Base-by-base conservation (phyloP, 352 stramenopile species). In the Globisporangium parvum region DNA sequence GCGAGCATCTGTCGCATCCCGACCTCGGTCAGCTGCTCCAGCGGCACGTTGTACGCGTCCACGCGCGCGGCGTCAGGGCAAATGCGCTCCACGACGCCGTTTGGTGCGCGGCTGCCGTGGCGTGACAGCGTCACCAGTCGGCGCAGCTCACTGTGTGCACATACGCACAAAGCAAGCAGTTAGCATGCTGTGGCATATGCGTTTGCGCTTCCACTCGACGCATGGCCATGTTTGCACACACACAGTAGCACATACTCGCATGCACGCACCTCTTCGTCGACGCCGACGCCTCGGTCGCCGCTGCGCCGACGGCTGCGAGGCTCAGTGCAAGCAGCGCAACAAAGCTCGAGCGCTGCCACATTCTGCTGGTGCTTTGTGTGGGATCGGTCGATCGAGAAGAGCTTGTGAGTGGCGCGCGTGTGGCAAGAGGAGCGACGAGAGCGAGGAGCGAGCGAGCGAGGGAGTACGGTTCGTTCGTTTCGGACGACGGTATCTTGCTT, bases 61-160 rank as follows among this genome's bases (percentile, higher is more conserved):
- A n/a, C n/a, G n/a, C n/a, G n/a, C n/a, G n/a, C n/a, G n/a, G n/a
- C n/a, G n/a, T n/a, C n/a, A n/a, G n/a, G n/a, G n/a, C n/a, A n/a
- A n/a, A n/a, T n/a, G n/a, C n/a, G n/a, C n/a, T n/a, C n/a, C n/a
- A n/a, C n/a, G n/a, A n/a, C n/a, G 26, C 70, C 67, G 55, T 94
- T 94, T 0, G 85, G 85, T 23, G 81, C 81, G 24, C 85, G 85
- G 51, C 80, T 93, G 47, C 84, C 83, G 53, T 93, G 80, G 57
- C 83, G 75, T 47, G 79, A 89, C 35, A 93, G 70, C 63, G 80
- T 89, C 60, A 92, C 71, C 2, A 92, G 67, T 14, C 83, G 80
- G 11, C 78, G 82, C 39, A 94, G 70, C 44, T 88, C 67, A 63
- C 82, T 91, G 3, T 41, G 37, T 41, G 15, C 1, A 41, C 3